Conservation (phyloP, 345 rosid genomes). For the Melastoma malabathricum region DNA sequence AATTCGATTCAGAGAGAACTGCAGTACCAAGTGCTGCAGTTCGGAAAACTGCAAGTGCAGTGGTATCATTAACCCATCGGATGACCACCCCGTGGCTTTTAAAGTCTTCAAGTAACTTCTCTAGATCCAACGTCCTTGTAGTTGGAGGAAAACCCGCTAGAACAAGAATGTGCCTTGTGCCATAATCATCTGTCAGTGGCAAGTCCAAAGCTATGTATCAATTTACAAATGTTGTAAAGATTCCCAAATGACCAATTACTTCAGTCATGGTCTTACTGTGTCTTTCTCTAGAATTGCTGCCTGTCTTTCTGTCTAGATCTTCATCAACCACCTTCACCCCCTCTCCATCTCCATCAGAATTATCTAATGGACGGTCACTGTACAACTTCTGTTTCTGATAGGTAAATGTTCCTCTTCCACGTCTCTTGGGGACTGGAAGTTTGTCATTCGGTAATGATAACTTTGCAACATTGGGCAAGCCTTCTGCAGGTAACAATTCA, state of each 20-base stretch:
- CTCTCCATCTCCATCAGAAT: conserved; percentile 13
- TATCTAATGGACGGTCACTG: conserved; percentile 30
- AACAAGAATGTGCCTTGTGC: conserved; percentile 75
- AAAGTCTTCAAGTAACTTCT: conserved; percentile 53
- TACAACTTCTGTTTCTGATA: conserved; percentile 46
- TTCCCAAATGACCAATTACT: no score
- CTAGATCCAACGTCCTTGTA: conserved; percentile 67
- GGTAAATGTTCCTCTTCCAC: conserved; percentile 83
- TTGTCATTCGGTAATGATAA: conserved; percentile 42
- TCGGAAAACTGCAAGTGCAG: conserved; percentile 79
- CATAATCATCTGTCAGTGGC: conserved; percentile 13
- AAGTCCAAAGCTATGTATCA: no score
- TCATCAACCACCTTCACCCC: conserved; percentile 32
- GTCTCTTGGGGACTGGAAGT: conserved; percentile 52
- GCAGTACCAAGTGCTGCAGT: conserved; percentile 52
- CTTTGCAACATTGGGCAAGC: conserved; percentile 46
- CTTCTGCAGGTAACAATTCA: conserved; percentile 38
- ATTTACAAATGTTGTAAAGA: no score
- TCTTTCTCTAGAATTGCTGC: conserved; percentile 22
- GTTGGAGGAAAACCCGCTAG: conserved; percentile 63
- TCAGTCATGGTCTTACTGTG: conserved; percentile 27
- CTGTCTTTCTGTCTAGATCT: conserved; percentile 16
- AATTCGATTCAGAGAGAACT: neutral
- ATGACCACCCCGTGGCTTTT: conserved; percentile 45
- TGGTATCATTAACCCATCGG: conserved; percentile 87